Conservation (phyloP, 2,329 filamentous ascomycete genomes). For the Bertia moriformis region DNA sequence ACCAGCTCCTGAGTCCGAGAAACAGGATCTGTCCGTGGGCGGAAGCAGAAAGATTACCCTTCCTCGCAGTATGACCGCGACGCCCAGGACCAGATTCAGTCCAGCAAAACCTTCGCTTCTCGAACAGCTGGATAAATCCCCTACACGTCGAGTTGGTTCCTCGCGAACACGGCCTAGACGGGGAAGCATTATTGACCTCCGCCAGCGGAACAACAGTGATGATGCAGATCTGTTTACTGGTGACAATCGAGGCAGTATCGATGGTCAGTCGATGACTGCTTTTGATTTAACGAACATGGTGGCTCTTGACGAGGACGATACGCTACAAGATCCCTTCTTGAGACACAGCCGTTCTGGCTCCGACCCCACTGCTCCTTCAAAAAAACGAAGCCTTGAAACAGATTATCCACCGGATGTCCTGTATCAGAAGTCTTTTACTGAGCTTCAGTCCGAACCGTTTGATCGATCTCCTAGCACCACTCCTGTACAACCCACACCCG, state of each 20-base stretch:
- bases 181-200: not conserved
- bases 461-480: slow-evolving; percentile 19
- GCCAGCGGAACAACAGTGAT: not conserved
- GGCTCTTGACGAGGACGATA: not conserved
- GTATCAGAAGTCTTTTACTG: slow-evolving; percentile 25
- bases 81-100: slow-evolving; percentile 20
- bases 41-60: slow-evolving; percentile 14
- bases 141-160: slow-evolving; percentile 15
- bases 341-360: not conserved
- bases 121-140: slow-evolving; percentile 18
- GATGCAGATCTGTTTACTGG: not conserved
- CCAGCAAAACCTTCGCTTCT: slow-evolving; percentile 21
- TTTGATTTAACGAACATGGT: not conserved
- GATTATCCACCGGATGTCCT: slow-evolving; percentile 31
- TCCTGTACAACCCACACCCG: slow-evolving; percentile 7
- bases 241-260: not conserved
- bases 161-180: slow-evolving; percentile 9
- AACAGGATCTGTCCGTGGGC: slow-evolving; percentile 4
- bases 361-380: not conserved
- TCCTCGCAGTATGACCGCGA: slow-evolving; percentile 15
- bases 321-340: not conserved
- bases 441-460: slow-evolving; percentile 33
- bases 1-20: too few species aligned
- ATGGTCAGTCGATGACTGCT: not conserved
- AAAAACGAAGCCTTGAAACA: slow-evolving; percentile 14